A percentile compares a stretch with the other conserved stretches of the same genome.
phyloP scores from a whole-genome alignment of 257 asterid species.

The Solanum sejunctum region DNA sequence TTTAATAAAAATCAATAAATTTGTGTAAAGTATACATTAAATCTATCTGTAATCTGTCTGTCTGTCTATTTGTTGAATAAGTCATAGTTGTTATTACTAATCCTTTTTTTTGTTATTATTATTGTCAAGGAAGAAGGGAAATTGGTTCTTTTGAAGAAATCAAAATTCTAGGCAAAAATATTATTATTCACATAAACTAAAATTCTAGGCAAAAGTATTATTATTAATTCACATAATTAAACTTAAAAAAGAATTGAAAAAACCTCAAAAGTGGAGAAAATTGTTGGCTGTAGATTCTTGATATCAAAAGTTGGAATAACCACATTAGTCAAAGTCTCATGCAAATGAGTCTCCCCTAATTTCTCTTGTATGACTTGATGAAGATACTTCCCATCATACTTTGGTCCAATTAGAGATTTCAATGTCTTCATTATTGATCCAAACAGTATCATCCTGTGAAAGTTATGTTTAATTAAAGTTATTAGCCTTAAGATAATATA shows the following conservation, averaged over 20 bases:
- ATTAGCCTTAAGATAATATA: not conserved
- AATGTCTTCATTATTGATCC: not conserved
- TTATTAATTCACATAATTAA: too few relatives aligned
- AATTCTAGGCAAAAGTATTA: too few relatives aligned
- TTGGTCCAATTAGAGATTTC: slow-evolving; percentile 15
- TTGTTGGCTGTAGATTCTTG: slow-evolving; percentile 6
- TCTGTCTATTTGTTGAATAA: too few relatives aligned
- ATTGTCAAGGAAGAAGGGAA: not conserved
- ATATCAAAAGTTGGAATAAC: slow-evolving; percentile 24
- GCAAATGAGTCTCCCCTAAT: slow-evolving; percentile 2
- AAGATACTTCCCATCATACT: slow-evolving; percentile 22
- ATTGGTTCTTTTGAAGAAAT: not conserved
- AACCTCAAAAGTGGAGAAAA: slow-evolving; percentile 20
- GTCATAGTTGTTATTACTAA: not conserved
- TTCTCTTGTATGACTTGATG: slow-evolving; percentile 8
- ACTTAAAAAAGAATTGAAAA: too few relatives aligned
- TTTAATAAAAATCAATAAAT: not conserved
- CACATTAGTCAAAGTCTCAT: slow-evolving; percentile 11
- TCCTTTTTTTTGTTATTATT: not conserved
- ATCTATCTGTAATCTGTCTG: too few relatives aligned
- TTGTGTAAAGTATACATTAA: not conserved
- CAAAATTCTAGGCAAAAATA: not conserved
- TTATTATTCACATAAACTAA: not conserved
- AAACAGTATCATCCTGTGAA: not conserved
- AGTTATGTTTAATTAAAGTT: not conserved